Evolutionary conservation across 1,284 basidiomycete species (phyloP).

Genomic region (Singerocomus rubriflavus): DNA sequence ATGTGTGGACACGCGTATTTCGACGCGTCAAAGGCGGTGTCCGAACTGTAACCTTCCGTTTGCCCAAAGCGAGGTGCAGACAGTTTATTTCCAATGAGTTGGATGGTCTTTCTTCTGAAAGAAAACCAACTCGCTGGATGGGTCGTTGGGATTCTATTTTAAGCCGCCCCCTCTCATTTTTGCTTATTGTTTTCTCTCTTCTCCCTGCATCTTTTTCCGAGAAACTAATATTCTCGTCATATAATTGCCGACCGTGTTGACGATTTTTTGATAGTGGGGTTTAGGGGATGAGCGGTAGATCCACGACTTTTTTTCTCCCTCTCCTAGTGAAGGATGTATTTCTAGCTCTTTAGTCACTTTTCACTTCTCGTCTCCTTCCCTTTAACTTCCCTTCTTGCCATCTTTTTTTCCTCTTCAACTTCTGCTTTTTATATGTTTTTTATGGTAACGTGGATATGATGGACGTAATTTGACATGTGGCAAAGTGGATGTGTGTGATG

Average conservation of each 20-base stretch:
- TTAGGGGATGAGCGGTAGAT: slow-evolving; percentile 4
- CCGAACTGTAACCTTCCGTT: slow-evolving; percentile 88
- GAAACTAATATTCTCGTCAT: slow-evolving; percentile 14
- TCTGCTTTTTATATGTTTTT: slow-evolving; percentile 19
- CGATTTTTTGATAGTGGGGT: neutral
- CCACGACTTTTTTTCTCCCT: neutral
- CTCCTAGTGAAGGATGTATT: slow-evolving; percentile 1
- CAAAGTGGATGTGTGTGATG: too few species aligned
- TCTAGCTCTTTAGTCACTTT: neutral
- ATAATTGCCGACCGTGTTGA: slow-evolving; percentile 3
- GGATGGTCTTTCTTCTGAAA: neutral
- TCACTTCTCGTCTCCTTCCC: too few species aligned
- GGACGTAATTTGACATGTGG: too few species aligned
- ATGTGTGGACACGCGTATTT: slow-evolving; percentile 85
- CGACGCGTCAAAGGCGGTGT: slow-evolving; percentile 93
- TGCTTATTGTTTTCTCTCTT: neutral
- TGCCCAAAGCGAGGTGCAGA: slow-evolving; percentile 83
- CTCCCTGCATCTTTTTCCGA: neutral
- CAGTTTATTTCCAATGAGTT: slow-evolving; percentile 75
- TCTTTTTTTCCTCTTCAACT: neutral
- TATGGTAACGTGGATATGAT: slow-evolving; percentile 3
- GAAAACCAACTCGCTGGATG: neutral
- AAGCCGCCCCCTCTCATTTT: neutral
- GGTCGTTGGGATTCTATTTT: neutral
- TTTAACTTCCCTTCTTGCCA: neutral